phyloP scores from a whole-genome alignment of 768 basidiomycete genomes.

The Nidularia sp. region DNA sequence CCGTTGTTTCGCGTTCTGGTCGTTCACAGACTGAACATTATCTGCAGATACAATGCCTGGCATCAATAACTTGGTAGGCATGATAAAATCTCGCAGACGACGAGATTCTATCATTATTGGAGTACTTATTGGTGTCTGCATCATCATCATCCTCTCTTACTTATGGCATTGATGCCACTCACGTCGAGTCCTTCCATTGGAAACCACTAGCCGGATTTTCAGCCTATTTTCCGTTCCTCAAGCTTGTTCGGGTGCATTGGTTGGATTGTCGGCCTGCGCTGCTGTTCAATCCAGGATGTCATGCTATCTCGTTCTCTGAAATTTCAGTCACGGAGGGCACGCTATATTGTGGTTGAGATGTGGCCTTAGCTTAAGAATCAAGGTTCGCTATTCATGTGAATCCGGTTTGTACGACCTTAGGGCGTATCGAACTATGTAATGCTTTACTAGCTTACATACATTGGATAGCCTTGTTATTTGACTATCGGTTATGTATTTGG shows the following conservation, averaged over 20 bases:
- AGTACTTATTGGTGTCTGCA: conserved; percentile 80
- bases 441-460: no score
- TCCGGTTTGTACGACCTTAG: no score
- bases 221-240: no score
- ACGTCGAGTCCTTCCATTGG: not conserved
- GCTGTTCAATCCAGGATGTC: not conserved
- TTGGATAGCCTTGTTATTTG: no score
- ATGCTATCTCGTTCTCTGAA: not conserved
- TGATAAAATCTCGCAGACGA: conserved; percentile 90
- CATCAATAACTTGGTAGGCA: conserved; percentile 81
- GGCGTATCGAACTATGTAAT: no score
- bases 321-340: not conserved
- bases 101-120: conserved; percentile 90
- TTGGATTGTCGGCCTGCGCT: no score
- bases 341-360: not conserved
- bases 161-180: conserved; percentile 32
- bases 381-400: no score
- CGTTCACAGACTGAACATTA: conserved; percentile 1
- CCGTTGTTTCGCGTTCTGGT: conserved; percentile 4
- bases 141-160: conserved; percentile 51
- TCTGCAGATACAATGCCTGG: conserved; percentile 86
- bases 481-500: no score
- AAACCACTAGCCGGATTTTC: no score
- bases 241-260: no score
- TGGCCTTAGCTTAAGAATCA: no score